Percentiles rank a stretch among this genome's conserved stretches.
Conservation (phyloP, 495 filamentous ascomycete species). For the Hypoxylon lienhwacheense region DNA sequence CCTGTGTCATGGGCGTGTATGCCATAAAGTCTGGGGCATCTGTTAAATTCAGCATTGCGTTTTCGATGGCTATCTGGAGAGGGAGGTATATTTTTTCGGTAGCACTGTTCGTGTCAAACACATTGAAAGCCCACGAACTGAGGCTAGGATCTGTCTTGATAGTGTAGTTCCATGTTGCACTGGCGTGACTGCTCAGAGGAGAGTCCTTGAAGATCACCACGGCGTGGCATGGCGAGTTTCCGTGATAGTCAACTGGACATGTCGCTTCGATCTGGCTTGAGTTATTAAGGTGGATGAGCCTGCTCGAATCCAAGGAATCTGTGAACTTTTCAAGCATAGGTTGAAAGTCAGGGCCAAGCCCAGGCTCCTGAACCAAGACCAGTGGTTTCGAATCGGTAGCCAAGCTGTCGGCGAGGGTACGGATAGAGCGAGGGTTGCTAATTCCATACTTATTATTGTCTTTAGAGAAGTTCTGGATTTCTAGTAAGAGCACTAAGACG, state of each 20-base stretch:
- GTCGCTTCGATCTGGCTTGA: slow-evolving; percentile 54
- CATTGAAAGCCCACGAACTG: slow-evolving; percentile 48
- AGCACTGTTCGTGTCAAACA: slow-evolving; percentile 56
- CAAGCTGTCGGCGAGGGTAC: slow-evolving; percentile 49
- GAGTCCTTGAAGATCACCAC: slow-evolving; percentile 68
- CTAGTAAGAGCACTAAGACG: slow-evolving; percentile 61
- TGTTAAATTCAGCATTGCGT: slow-evolving; percentile 61
- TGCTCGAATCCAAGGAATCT: slow-evolving; percentile 46
- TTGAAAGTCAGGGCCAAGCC: slow-evolving; percentile 62
- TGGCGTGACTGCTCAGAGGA: slow-evolving; percentile 58
- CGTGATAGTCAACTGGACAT: slow-evolving; percentile 63
- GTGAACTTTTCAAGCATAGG: slow-evolving; percentile 61
- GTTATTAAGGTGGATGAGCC: slow-evolving; percentile 52
- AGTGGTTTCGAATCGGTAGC: slow-evolving; percentile 52
- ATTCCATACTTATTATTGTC: slow-evolving; percentile 64
- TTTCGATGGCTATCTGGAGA: slow-evolving; percentile 67
- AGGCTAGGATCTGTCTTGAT: slow-evolving; percentile 64
- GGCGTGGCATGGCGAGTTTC: slow-evolving; percentile 64
- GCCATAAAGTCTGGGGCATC: slow-evolving; percentile 57
- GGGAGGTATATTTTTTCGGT: slow-evolving; percentile 67
- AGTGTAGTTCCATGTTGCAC: slow-evolving; percentile 69
- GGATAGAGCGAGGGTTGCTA: slow-evolving; percentile 53
- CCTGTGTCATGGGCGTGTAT: slow-evolving; percentile 61
- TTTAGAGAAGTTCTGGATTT: slow-evolving; percentile 60
- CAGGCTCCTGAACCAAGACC: slow-evolving; percentile 67